Evolutionary conservation across 116 monocot species (phyloP).

Genomic region (Thalassia testudinum): DNA sequence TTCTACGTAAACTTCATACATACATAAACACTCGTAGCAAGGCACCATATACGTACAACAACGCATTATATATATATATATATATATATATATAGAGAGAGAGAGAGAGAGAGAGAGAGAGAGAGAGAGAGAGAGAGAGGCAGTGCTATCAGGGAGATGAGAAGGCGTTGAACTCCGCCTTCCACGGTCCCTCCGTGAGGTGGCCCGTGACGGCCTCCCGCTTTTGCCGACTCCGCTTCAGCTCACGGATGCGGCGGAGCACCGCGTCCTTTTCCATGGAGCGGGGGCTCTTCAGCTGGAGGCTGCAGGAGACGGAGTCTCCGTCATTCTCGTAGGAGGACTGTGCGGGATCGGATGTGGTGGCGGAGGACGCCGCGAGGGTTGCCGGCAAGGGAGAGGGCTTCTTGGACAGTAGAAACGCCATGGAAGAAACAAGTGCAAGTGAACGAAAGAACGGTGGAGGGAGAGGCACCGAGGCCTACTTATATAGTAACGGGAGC

Average conservation of each 20-base stretch:
- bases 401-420: not conserved
- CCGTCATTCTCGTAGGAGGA: not conserved
- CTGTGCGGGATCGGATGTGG: not conserved
- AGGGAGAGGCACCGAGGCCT: too few species aligned
- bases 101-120: too few species aligned
- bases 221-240: not conserved
- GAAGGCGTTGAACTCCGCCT: not conserved
- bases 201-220: not conserved
- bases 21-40: too few species aligned
- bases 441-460: not conserved
- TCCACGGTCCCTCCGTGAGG: not conserved
- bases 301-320: conserved; percentile 1
- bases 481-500: too few species aligned
- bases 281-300: not conserved
- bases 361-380: not conserved
- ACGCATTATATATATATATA: too few species aligned
- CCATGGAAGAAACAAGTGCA: not conserved
- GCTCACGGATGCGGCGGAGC: conserved; percentile 1
- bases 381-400: not conserved
- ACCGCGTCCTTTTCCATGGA: conserved; percentile 2
- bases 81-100: too few species aligned
- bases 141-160: not conserved
- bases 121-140: too few species aligned
- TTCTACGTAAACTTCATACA: too few species aligned
- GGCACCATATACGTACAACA: too few species aligned